Conservation (phyloP, 2,329 filamentous ascomycete species). For the Emmonsiellopsis sp. region DNA sequence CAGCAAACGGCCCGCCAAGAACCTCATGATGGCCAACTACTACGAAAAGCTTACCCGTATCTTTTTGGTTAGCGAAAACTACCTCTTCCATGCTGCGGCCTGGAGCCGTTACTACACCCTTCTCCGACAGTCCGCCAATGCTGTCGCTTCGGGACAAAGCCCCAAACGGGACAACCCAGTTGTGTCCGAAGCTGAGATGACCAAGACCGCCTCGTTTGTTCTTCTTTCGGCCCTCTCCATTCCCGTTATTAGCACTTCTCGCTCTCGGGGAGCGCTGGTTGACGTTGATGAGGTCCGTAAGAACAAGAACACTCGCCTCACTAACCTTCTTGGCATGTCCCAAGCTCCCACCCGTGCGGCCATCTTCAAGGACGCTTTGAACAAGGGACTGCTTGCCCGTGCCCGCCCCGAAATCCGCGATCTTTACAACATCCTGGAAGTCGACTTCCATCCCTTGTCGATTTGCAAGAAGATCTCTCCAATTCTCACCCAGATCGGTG, state of each 20-base stretch:
- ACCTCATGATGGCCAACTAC: slow-evolving; percentile 99
- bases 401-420: slow-evolving; percentile 91
- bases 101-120: slow-evolving; percentile 98
- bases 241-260: slow-evolving; percentile 95
- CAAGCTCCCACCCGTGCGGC: slow-evolving; percentile 78
- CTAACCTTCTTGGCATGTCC: slow-evolving; percentile 89
- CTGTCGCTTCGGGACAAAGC: slow-evolving; percentile 75
- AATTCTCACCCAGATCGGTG: slow-evolving; percentile 85
- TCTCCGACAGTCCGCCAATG: slow-evolving; percentile 76
- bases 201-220: slow-evolving; percentile 91
- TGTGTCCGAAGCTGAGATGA: slow-evolving; percentile 78
- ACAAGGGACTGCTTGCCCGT: slow-evolving; percentile 87
- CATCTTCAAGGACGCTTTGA: slow-evolving; percentile 90
- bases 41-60: slow-evolving; percentile 98
- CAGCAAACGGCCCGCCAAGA: slow-evolving; percentile 97
- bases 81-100: slow-evolving; percentile 95
- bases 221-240: slow-evolving; percentile 93
- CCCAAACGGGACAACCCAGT: slow-evolving; percentile 92
- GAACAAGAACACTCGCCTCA: slow-evolving; percentile 97
- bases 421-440: slow-evolving; percentile 96
- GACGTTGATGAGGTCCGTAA: slow-evolving; percentile 95
- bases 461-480: slow-evolving; percentile 99
- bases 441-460: slow-evolving; percentile 96
- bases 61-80: slow-evolving; percentile 98
- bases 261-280: slow-evolving; percentile 88